Percentiles rank a stretch among this genome's conserved stretches.
phyloP scores from a whole-genome alignment of 108 stramenopile species.

The Pseudonitzschia pungens region DNA sequence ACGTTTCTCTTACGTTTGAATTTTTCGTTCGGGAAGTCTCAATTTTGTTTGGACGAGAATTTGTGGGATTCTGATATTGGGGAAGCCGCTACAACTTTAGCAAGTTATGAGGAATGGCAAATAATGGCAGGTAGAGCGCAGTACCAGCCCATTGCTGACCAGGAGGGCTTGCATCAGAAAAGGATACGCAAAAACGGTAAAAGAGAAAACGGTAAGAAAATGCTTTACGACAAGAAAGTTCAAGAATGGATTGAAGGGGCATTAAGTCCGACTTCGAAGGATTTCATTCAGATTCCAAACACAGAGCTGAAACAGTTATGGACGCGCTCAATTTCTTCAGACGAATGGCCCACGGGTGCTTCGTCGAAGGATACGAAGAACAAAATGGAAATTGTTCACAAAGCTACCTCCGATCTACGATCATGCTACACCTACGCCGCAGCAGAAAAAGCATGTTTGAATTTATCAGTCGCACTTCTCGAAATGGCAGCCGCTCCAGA shows the following conservation, averaged over 20 bases:
- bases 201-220: not conserved
- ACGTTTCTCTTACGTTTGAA: slow-evolving; percentile 6
- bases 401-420: slow-evolving; percentile 47
- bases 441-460: slow-evolving; percentile 62
- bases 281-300: slow-evolving; percentile 26
- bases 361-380: not conserved
- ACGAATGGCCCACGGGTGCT: slow-evolving; percentile 5
- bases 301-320: slow-evolving; percentile 22
- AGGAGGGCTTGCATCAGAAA: slow-evolving; percentile 12
- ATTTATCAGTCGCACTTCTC: slow-evolving; percentile 62
- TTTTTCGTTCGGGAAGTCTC: slow-evolving; percentile 40
- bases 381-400: slow-evolving; percentile 56
- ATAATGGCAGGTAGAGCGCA: slow-evolving; percentile 9
- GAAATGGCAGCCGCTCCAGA: slow-evolving; percentile 48
- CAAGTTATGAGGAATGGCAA: slow-evolving; percentile 35
- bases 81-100: slow-evolving; percentile 31
- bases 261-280: slow-evolving; percentile 10
- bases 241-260: slow-evolving; percentile 4
- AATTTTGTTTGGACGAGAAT: slow-evolving; percentile 53
- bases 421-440: slow-evolving; percentile 60
- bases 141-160: slow-evolving; percentile 16
- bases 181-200: not conserved
- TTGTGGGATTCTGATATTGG: slow-evolving; percentile 75
- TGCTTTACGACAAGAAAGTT: slow-evolving; percentile 10
- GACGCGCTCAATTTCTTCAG: not conserved